Percentiles rank a stretch among this genome's conserved stretches.
These are phyloP conservation scores for Carpinus fangiana DNA, from an alignment of 306 rosid species.

Conservation along the genomic window DNA sequence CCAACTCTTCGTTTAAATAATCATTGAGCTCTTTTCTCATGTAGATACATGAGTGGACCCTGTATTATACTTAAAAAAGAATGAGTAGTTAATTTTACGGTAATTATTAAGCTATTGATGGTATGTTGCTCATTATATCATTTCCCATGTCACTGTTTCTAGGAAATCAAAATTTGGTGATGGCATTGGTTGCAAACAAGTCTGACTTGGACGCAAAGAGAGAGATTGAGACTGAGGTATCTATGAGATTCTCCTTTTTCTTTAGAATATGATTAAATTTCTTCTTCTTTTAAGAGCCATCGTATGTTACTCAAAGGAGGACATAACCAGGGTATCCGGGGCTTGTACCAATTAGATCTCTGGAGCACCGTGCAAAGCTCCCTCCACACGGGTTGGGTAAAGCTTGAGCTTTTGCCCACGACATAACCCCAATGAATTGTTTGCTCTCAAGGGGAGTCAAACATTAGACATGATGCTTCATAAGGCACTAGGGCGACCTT, in stretches of 20 bases:
- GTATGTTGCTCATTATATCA: neutral
- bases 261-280: neutral
- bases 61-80: neutral
- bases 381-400: no score
- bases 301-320: no score
- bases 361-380: no score
- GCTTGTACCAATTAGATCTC: no score
- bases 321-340: no score
- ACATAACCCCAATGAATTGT: no score
- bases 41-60: neutral
- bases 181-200: slow-evolving; percentile 84
- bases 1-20: neutral
- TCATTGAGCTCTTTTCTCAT: neutral
- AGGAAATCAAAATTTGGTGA: slow-evolving; percentile 68
- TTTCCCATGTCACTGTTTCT: slow-evolving; percentile 18
- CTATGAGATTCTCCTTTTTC: slow-evolving; percentile 3
- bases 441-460: no score
- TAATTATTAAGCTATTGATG: neutral
- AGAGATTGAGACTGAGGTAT: slow-evolving; percentile 72
- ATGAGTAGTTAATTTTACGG: neutral
- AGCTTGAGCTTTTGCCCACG: no score
- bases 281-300: neutral
- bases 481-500: no score
- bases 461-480: no score
- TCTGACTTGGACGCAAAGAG: slow-evolving; percentile 68